Base-by-base conservation (phyloP, 805 yeast genomes). In the Kodamaea hsintzibuensis region DNA sequence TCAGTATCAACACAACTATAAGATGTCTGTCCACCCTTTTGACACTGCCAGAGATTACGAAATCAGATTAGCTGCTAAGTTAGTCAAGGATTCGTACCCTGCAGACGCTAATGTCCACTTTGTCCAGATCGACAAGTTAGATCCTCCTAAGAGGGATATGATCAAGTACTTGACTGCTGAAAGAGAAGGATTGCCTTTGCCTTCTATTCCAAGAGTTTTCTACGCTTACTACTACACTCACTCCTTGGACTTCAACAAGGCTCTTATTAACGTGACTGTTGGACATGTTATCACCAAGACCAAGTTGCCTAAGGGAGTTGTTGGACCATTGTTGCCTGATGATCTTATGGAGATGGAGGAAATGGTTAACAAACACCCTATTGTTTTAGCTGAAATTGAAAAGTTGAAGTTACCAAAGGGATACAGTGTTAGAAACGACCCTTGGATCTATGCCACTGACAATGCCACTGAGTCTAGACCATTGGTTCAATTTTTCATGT, bases 361-460 rank as follows among this genome's bases (percentile, higher is more conserved):
- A 3, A 63, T 72, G 50, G 77, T 83, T 55, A 63, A 72, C 61
- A 61, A 68, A 22, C 87, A 86, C 64, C 91, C 91, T 16, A 55
- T 63, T 1, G 84, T 86, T 56, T 58, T 67, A 56, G 88, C 85
- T 22, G 91, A 88, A 68, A 76, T 86, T 60, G 88, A 77, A 55
- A 86, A 86, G 67, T 76, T 87, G 70, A 78, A 83, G 59, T 74
- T 88, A 55, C 92, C 91, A 56, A 64, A 73, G 59, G 80, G 65
- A 66, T 80, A 67, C 72, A 66, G 67, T 37, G 85, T 86, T 48
- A 79, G 84, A 60, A 80, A 80, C 65, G 93, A 88, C 67, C 90
- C 92, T 51, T 89, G 96, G 96, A 89, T 88, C 80, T 88, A 89
- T 67, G 96, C 93, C 63, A 85, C 91, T 35, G 91, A 86, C 65